Base-by-base conservation (phyloP, 2,329 filamentous ascomycete genomes). In the Xylariaceae sp. region DNA sequence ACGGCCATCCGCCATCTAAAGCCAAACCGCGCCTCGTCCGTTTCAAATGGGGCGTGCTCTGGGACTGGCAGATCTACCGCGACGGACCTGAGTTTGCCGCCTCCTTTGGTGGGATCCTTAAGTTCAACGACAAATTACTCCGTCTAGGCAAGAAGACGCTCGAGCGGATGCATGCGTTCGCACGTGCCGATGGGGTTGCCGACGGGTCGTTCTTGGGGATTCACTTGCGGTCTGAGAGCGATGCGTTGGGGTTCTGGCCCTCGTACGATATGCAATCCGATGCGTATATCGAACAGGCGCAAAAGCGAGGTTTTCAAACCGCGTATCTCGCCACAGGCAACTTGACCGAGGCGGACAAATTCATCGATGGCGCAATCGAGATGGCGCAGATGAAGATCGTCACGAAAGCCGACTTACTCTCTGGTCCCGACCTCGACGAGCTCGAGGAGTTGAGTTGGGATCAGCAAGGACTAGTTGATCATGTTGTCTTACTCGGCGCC, bases 291-390 rank as follows among this genome's bases (percentile, higher is more conserved):
- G 50, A 62, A 23, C 56, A 62, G 44, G 65, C 65, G 0, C 51
- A 59, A 2, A 47, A 51, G 5, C 58, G 62, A 34, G 54, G 58
- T 1, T 66, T 69, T 41, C 62, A 63, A 42, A 60, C 64, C 8
- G 70, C 68, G 1, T 76, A 73, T 47, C 64, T 76, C 6, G 73
- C 72, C 3, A 73, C 68, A 2, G 71, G 72, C 1, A 72, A 73
- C 48, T 47, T 60, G 7, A 68, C 68, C 0, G 71, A 74, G 46
- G 68, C 67, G 1, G 49, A 59, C 14, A 68, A 64, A 43, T 67
- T 75, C 35, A 59, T 60, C 0, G 53, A 59, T 2, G 57, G 58
- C 4, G 69, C 69, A 3, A 47, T 51, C 10, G 57, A 64, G 11
- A 53, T 57, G 39, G 50, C 64, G 6, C 56, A 60, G 11, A 58